Conservation (phyloP, 345 rosid genomes). For the Diplotaxis tenuifolia region DNA sequence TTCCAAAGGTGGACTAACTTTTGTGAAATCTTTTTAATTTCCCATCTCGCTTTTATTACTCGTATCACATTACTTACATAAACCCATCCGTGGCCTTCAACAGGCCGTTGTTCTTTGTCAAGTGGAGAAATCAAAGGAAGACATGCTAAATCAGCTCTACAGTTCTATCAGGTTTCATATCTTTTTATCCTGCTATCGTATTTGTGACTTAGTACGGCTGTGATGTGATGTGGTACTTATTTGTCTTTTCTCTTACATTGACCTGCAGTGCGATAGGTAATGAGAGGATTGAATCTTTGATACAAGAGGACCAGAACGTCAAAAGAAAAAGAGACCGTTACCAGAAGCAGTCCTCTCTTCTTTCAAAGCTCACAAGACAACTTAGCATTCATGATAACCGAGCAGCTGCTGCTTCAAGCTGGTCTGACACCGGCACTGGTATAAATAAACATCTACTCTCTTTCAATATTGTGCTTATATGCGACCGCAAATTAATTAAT, state of each 20-base stretch:
- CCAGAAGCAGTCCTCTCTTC: constrained; percentile 84
- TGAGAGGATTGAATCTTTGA: constrained; percentile 78
- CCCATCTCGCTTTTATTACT: background rate
- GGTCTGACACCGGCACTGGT: constrained; percentile 63
- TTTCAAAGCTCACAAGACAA: constrained; percentile 76
- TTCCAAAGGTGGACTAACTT: constrained; percentile 69
- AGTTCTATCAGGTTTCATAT: constrained; percentile 63
- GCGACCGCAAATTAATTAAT: background rate
- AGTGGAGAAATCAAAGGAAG: constrained; percentile 98
- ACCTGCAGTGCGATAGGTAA: constrained; percentile 68
- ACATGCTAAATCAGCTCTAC: constrained; percentile 94
- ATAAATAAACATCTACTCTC: background rate
- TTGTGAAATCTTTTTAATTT: background rate
- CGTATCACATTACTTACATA: background rate
- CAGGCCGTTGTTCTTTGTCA: constrained; percentile 99
- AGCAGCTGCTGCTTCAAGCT: constrained; percentile 83
- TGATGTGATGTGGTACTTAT: background rate
- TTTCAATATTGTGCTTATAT: background rate
- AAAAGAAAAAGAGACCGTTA: constrained; percentile 73
- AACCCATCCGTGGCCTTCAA: constrained; percentile 5
- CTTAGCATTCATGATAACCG: constrained; percentile 88
- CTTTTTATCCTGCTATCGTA: background rate
- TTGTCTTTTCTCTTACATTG: background rate
- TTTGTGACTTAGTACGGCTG: background rate
- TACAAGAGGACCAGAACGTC: constrained; percentile 86